Base-by-base conservation (phyloP, 805 yeast genomes). In the Candida namnaoensis region DNA sequence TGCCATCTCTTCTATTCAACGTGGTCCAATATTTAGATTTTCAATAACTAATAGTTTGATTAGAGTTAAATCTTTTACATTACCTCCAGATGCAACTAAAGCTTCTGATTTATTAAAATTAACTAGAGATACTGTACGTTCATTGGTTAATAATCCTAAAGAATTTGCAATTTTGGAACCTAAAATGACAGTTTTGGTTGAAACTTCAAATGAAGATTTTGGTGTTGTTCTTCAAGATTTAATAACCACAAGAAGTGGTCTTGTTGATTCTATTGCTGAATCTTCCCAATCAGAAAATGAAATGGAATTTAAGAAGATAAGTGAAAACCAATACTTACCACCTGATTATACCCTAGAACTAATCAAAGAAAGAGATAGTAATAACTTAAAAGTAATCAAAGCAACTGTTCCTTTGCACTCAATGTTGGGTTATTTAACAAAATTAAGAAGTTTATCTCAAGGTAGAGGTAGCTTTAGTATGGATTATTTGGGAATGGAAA, bases 161-260 rank as follows among this genome's bases (percentile, higher is more conserved):
- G 49, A 59, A 2, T 77, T 74, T 54, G 71, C 80, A 1, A 59
- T 90, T 1, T 66, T 91, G 59, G 98, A 93, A 61, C 99, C 99
- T 0, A 69, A 84, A 27, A 91, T 93, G 97, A 69, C 73, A 32
- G 80, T 88, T 5, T 68, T 68, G 7, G 78, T 93, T 1, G 74
- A 70, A 40, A 82, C 81, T 2, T 71, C 72, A 41, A 82, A 88
- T 28, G 82, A 75, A 42, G 85, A 82, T 44, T 61, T 91, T 49
- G 98, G 98, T 19, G 71, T 70, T 32, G 93, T 93, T 1, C 73
- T 87, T 34, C 95, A 87, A 50, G 99, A 93, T 56, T 63, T 93
- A 40, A 80, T 87, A 36, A 78, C 86, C 28, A 72, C 81, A 12
- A 72, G 98, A 46, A 79, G 81, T 37, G 97, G 95, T 2, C 69